Evolutionary conservation across 2,329 filamentous ascomycete genomes (phyloP).

Genomic region (Neurospora sp.): DNA sequence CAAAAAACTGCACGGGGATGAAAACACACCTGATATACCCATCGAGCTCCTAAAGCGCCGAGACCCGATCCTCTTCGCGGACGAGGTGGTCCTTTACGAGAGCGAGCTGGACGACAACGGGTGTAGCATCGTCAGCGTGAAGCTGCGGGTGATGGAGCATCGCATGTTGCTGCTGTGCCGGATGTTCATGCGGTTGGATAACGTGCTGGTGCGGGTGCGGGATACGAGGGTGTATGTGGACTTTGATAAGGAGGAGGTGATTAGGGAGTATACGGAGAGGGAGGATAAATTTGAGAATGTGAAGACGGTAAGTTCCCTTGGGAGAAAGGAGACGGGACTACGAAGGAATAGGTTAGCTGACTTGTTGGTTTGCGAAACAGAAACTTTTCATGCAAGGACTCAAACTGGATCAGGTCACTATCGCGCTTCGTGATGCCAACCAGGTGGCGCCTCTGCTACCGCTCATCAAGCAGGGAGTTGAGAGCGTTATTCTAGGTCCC

Average conservation of each 20-base stretch:
- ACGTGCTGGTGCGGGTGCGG: conserved; percentile 75
- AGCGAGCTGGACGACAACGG: conserved; percentile 98
- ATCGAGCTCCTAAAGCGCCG: conserved; percentile 77
- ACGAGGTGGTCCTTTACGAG: conserved; percentile 93
- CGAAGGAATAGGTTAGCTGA: no score
- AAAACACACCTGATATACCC: conserved; percentile 45
- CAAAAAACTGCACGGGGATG: not conserved
- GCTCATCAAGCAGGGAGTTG: conserved; percentile 57
- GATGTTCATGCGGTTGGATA: conserved; percentile 88
- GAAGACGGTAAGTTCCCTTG: conserved; percentile 42
- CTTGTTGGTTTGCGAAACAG: conserved; percentile 21
- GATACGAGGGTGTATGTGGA: conserved; percentile 92
- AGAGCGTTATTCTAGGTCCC: conserved; percentile 27
- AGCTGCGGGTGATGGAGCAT: conserved; percentile 85
- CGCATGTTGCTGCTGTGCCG: conserved; percentile 75
- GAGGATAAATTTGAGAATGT: conserved; percentile 74
- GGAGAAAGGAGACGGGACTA: no score
- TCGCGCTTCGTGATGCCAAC: conserved; percentile 72
- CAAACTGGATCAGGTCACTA: conserved; percentile 61
- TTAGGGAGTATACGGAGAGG: conserved; percentile 82
- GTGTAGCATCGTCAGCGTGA: conserved; percentile 80
- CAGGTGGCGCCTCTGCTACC: conserved; percentile 59
- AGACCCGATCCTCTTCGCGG: conserved; percentile 93
- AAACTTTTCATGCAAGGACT: conserved; percentile 38
- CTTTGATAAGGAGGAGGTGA: conserved; percentile 66